These are phyloP conservation scores for Colletotrichum salicis DNA, from an alignment of 2,329 filamentous ascomycete genomes.

Conservation along the genomic window DNA sequence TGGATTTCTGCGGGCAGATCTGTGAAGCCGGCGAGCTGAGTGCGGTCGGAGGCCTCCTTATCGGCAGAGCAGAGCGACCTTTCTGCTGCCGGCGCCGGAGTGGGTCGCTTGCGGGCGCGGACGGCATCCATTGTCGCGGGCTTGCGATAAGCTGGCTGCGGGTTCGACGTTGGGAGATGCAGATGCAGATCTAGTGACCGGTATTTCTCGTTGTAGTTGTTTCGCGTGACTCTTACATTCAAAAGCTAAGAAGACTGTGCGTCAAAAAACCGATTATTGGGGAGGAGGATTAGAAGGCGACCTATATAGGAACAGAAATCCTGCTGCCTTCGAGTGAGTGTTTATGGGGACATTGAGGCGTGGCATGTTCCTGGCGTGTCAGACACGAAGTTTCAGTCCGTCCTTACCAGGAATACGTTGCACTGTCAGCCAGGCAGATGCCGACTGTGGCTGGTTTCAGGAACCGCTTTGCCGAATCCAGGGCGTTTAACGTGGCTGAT, in stretches of 20 bases:
- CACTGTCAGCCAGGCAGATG: slow-evolving; percentile 9
- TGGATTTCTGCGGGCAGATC: slow-evolving; percentile 75
- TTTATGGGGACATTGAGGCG: slow-evolving; percentile 2
- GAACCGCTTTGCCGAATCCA: slow-evolving; percentile 26
- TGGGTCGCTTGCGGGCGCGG: slow-evolving; percentile 19
- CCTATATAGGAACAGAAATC: slow-evolving; percentile 14
- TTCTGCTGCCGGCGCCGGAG: slow-evolving; percentile 8
- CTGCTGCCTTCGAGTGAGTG: slow-evolving; percentile 25
- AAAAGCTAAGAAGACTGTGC: background rate
- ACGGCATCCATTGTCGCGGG: background rate
- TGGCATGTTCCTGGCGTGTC: slow-evolving; percentile 22
- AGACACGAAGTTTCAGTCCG: slow-evolving; percentile 27
- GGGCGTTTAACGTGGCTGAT: slow-evolving; percentile 5
- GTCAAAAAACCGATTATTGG: background rate
- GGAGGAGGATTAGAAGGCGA: background rate
- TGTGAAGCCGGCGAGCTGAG: slow-evolving; percentile 49
- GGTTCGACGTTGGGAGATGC: background rate
- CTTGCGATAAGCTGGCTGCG: background rate
- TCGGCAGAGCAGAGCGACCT: background rate
- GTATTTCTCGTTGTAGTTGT: background rate
- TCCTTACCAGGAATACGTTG: background rate
- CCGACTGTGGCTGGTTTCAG: slow-evolving; percentile 32
- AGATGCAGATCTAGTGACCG: background rate
- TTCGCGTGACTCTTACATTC: background rate
- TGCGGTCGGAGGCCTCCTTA: background rate